Conservation (phyloP, 2,329 filamentous ascomycete genomes). For the Huntiella bhutanensis region DNA sequence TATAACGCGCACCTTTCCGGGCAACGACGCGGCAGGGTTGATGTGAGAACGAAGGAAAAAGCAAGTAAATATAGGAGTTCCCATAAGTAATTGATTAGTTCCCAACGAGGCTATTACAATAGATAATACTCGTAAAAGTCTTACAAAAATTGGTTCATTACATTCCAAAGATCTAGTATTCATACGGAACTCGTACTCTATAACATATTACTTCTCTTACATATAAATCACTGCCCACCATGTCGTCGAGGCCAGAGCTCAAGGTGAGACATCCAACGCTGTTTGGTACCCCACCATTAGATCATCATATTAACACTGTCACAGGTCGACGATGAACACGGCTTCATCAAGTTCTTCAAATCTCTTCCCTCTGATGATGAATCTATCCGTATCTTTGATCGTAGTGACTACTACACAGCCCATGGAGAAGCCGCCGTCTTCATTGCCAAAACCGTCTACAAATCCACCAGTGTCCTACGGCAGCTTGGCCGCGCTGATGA, state of each 20-base stretch:
- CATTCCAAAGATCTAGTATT: neutral
- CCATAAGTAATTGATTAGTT: too few relatives aligned
- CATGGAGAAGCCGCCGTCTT: constrained; percentile 71
- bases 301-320: neutral
- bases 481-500: constrained; percentile 71
- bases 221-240: constrained; percentile 19
- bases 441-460: constrained; percentile 78
- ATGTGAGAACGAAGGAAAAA: neutral
- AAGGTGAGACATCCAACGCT: constrained; percentile 29
- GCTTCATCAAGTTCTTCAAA: constrained; percentile 94
- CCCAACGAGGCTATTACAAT: too few relatives aligned
- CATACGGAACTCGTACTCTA: neutral
- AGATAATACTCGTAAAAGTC: too few relatives aligned
- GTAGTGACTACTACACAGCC: constrained; percentile 90
- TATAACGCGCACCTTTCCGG: constrained; percentile 2
- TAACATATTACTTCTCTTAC: too few relatives aligned
- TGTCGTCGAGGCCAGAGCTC: constrained; percentile 54
- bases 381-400: constrained; percentile 79
- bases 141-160: neutral
- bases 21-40: neutral
- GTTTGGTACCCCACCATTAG: neutral
- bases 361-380: constrained; percentile 56
- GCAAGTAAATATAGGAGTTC: neutral
- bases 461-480: constrained; percentile 86
- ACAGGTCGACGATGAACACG: constrained; percentile 85